phyloP scores from a whole-genome alignment of 2,329 filamentous ascomycete genomes.

The Fragosphaeria purpurea region DNA sequence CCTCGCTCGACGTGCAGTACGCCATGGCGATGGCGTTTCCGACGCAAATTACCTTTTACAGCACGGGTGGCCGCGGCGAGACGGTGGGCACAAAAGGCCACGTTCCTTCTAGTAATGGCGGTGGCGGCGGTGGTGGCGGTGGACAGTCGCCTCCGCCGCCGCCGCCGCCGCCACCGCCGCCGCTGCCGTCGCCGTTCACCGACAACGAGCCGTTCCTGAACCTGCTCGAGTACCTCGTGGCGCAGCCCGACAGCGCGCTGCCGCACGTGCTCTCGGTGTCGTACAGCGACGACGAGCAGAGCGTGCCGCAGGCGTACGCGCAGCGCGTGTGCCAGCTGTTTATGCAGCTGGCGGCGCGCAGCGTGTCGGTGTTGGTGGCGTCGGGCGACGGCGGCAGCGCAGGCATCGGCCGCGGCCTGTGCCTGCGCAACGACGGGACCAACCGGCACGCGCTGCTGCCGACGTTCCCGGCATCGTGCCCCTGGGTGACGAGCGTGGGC shows the following conservation, averaged over 20 bases:
- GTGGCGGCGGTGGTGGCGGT: too few relatives aligned
- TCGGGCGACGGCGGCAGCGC: constrained; percentile 42
- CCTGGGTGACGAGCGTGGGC: constrained; percentile 58
- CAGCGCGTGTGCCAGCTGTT: constrained; percentile 42
- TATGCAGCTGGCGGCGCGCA: constrained; percentile 42
- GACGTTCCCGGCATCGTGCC: constrained; percentile 57
- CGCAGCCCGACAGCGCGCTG: constrained; percentile 30
- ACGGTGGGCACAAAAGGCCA: constrained; percentile 29
- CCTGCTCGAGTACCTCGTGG: constrained; percentile 40
- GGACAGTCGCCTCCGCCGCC: too few relatives aligned
- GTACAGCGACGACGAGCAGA: constrained; percentile 49
- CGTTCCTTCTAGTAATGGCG: too few relatives aligned
- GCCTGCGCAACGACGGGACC: constrained; percentile 48
- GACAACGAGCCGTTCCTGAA: constrained; percentile 50
- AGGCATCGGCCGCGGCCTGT: constrained; percentile 37
- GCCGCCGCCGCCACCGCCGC: too few relatives aligned
- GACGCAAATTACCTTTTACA: constrained; percentile 33
- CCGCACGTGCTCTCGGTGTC: constrained; percentile 49
- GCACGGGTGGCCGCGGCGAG: constrained; percentile 33
- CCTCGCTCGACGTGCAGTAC: constrained; percentile 39
- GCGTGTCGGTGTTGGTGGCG: constrained; percentile 39
- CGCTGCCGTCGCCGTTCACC: constrained; percentile 10
- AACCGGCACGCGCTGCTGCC: constrained; percentile 46
- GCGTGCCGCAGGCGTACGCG: constrained; percentile 42
- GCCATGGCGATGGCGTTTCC: constrained; percentile 36